Evolutionary conservation across 768 basidiomycete genomes (phyloP).

Genomic region (Trametes sanguinea): DNA sequence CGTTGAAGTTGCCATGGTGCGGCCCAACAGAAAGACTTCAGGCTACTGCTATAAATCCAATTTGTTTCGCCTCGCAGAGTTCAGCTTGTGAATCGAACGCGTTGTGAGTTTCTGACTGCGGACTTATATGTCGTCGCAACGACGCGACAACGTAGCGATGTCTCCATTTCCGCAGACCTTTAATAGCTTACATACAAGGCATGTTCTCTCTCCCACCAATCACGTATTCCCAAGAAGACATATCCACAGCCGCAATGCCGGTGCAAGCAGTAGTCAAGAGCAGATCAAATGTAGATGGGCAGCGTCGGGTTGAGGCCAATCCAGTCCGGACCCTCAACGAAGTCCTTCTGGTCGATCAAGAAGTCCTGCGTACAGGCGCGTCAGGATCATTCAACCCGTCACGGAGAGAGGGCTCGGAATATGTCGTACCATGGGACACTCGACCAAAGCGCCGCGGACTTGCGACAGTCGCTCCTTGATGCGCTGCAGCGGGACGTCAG

Average conservation of each 20-base stretch:
- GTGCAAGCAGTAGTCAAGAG: neutral
- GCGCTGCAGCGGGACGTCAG: slow-evolving; percentile 61
- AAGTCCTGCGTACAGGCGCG: slow-evolving; percentile 58
- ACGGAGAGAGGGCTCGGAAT: neutral
- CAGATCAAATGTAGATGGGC: slow-evolving; percentile 70
- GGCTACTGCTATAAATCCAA: too few species aligned
- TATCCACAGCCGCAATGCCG: neutral
- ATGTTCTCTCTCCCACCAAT: too few species aligned
- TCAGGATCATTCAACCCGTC: neutral
- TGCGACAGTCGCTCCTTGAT: slow-evolving; percentile 75
- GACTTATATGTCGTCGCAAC: too few species aligned
- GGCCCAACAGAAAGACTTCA: too few species aligned
- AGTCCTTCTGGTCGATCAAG: slow-evolving; percentile 76
- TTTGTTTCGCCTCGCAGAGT: too few species aligned
- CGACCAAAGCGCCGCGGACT: slow-evolving; percentile 74
- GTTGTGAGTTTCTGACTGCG: too few species aligned
- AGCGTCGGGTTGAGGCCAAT: slow-evolving; percentile 71
- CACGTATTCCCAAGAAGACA: neutral
- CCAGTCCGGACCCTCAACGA: slow-evolving; percentile 75
- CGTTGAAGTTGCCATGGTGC: too few species aligned
- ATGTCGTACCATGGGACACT: slow-evolving; percentile 62
- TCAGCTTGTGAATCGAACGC: too few species aligned
- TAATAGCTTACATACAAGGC: too few species aligned
- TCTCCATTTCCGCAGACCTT: too few species aligned
- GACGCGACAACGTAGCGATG: too few species aligned